These are phyloP conservation scores for Athelia sp. DNA, from an alignment of 1,284 basidiomycete genomes.

Conservation along the genomic window DNA sequence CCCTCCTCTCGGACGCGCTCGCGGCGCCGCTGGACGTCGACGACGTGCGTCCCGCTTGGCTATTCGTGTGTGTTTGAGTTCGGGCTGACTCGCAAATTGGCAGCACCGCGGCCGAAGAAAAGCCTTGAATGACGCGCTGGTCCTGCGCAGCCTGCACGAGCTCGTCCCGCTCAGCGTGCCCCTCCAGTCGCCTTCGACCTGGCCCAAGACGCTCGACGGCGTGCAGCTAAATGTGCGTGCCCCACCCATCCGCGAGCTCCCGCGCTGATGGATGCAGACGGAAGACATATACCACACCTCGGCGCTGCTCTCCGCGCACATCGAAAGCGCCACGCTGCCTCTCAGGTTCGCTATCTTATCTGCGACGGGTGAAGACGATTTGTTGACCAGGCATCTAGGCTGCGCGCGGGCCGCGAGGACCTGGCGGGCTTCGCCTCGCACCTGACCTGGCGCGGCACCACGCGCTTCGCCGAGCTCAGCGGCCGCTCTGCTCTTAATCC, in stretches of 20 bases:
- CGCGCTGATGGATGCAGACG: no score
- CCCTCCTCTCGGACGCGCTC: constrained; percentile 45
- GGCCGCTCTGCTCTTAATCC: constrained; percentile 36
- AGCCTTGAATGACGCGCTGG: constrained; percentile 57
- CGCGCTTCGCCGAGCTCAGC: constrained; percentile 52
- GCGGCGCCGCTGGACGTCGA: constrained; percentile 30
- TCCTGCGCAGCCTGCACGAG: constrained; percentile 47
- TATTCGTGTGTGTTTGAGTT: constrained; percentile 6
- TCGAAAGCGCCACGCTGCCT: constrained; percentile 63
- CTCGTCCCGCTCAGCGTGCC: constrained; percentile 52
- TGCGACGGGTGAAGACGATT: not conserved
- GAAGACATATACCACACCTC: constrained; percentile 49
- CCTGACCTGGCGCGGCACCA: constrained; percentile 50
- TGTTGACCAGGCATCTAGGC: constrained; percentile 26
- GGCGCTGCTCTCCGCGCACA: constrained; percentile 61
- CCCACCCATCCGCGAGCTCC: no score
- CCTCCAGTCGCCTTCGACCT: constrained; percentile 42
- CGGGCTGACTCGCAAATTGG: no score
- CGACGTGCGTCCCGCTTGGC: constrained; percentile 33
- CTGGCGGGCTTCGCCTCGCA: constrained; percentile 42
- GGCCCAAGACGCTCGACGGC: constrained; percentile 37
- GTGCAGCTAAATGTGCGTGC: constrained; percentile 30
- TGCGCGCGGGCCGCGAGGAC: constrained; percentile 34
- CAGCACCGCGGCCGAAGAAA: constrained; percentile 28
- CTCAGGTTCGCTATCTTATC: constrained; percentile 43